Evolutionary conservation across 495 filamentous ascomycete species (phyloP), one percentile per base, ranked within the genome.

Genomic region (Daldinia vernicosa): DNA sequence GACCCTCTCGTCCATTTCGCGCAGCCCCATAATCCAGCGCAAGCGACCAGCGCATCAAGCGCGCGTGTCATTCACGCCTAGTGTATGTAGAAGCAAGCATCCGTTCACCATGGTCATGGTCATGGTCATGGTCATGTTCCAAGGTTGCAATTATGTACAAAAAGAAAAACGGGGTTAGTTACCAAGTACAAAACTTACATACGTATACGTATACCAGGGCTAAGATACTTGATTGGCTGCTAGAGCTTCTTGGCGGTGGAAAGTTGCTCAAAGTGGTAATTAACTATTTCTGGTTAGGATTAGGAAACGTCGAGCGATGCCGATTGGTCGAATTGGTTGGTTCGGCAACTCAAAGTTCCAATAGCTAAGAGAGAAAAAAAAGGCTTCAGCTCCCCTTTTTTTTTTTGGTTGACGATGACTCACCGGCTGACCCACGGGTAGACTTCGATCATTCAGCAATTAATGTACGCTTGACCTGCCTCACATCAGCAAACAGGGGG

Each of bases 401-500:
- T 27, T 58, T 40, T 53, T 57, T 60, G 7, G 24, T 63, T 60
- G 56, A 47, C 72, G 66, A 75, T 77, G 75, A 77, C 72, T 77
- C 75, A 75, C 72, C 59, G 52, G 51, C 65, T 66, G 63, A 59
- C 40, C 66, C 63, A 66, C 50, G 14, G 14, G 14, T 53, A 30
- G 24, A 24, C 15, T 43, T 39, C 28, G 12, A 32, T 39, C 17
- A 57, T 35, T 57, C 17, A 56, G 12, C 22, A 28, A 50, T 39
- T 37, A 19, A 26, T 53, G 15, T 58, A 61, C 51, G 54, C 26
- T 28, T 39, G 35, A 66, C 60, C 69, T 67, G 64, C 74, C 69
- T 72, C 66, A 69, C 63, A 72, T 77, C 69, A 75, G 75, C 69
- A 68, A 73, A 70, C 64, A 66, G 28, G 56, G 70, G 70, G 60